Evolutionary conservation across 176 grass and related monocot species (phyloP), one percentile per base, ranked within the genome.

Genomic region (Carex scoparia): DNA sequence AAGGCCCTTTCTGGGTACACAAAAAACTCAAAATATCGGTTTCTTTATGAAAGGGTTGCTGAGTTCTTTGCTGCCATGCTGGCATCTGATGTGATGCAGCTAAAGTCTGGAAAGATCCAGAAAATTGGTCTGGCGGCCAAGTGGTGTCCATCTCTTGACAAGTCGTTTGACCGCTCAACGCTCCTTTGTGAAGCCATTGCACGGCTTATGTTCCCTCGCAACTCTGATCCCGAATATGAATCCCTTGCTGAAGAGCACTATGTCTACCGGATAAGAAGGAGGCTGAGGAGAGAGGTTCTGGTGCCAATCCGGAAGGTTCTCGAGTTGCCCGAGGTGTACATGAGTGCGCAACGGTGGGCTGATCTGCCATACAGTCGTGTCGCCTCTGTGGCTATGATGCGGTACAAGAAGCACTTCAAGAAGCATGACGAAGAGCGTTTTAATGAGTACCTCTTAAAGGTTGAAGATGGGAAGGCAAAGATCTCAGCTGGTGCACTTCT

Each of bases 161-260:
- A 80, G 46, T 89, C 88, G 7, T 90, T 83, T 30, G 91, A 92
- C 54, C 76, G 62, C 7, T 80, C 88, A 2, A 93, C 81, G 1
- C 86, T 93, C 40, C 89, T 90, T 83, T 91, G 91, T 82, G 91
- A 94, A 86, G 89, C 91, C 10, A 87, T 91, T 19, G 75, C 89
- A 14, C 92, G 89, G 56, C 84, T 87, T 9, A 57, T 91, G 77
- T 94, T 94, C 46, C 92, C 88, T 2, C 86, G 81, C 67, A 48
- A 84, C 8, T 85, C 81, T 57, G 65, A 68, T 54, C 84, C 61
- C 13, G 87, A 87, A 12, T 89, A 90, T 80, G 11, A 65, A 56
- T 40, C 58, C 40, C 13, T 93, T 44, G 28, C 74, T 31, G 87
- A 93, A 16, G 74, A 80, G 15, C 84, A 93, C 40, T 93, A 93